Percentiles rank a stretch among this genome's conserved stretches.
Conservation (phyloP, 306 rosid species). For the Ammopiptanthus mongolicus region DNA sequence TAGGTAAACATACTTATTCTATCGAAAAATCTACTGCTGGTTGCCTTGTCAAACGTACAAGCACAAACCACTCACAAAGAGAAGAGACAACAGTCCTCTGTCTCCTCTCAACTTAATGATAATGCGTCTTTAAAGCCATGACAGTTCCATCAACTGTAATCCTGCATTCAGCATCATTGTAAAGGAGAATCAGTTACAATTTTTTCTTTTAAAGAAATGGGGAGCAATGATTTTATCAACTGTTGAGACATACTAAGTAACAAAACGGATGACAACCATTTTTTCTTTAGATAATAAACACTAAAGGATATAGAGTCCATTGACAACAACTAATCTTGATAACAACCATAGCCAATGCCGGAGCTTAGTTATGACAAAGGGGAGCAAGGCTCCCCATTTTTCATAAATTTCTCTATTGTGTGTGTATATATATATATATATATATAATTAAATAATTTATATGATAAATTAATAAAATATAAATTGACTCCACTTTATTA, state of each 20-base stretch:
- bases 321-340: background rate
- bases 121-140: slow-evolving; percentile 4
- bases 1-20: slow-evolving; percentile 2
- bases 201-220: background rate
- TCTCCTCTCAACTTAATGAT: slow-evolving; percentile 16
- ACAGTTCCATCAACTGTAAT: background rate
- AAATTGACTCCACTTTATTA: too few species aligned
- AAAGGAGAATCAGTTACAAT: background rate
- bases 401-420: too few species aligned
- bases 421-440: too few species aligned
- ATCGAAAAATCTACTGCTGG: background rate
- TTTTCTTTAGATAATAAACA: background rate
- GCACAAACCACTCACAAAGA: slow-evolving; percentile 19
- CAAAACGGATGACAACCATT: background rate
- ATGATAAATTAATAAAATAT: too few species aligned
- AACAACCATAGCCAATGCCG: too few species aligned
- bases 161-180: slow-evolving; percentile 31
- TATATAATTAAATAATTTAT: too few species aligned
- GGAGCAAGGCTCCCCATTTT: too few species aligned
- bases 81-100: background rate
- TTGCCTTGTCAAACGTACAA: background rate
- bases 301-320: background rate
- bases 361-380: too few species aligned
- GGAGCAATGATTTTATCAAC: background rate
- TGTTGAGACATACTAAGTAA: background rate